A percentile compares a stretch with the other conserved stretches of the same genome.
Conservation (phyloP, 805 yeast genomes). For the Geotrichum ghanense region DNA sequence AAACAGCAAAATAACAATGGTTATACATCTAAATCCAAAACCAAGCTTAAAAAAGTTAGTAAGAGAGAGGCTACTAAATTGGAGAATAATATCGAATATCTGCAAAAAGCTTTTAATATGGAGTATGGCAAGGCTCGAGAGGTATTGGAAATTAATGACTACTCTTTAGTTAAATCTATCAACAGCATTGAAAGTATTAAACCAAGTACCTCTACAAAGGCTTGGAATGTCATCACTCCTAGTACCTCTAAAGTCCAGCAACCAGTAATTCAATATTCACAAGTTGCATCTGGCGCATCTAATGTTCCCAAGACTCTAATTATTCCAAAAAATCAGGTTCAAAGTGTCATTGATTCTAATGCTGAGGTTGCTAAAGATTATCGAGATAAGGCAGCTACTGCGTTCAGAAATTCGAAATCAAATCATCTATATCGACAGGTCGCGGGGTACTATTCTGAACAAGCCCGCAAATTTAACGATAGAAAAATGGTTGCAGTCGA, state of each 20-base stretch:
- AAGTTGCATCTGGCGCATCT: neutral
- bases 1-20: neutral
- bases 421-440: slow-evolving; percentile 15
- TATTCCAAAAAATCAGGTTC: neutral
- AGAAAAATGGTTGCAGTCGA: slow-evolving; percentile 3
- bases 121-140: neutral
- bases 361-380: slow-evolving; percentile 6
- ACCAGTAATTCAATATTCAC: neutral
- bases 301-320: neutral
- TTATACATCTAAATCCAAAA: neutral
- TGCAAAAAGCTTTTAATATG: neutral
- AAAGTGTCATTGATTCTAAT: slow-evolving; percentile 1
- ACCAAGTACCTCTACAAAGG: neutral
- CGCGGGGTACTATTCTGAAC: slow-evolving; percentile 13
- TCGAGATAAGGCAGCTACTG: slow-evolving; percentile 1
- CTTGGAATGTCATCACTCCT: neutral
- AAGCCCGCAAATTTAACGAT: slow-evolving; percentile 5
- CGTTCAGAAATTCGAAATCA: slow-evolving; percentile 10
- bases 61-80: neutral
- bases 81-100: neutral
- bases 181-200: neutral
- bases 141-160: neutral
- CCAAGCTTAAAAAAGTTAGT: neutral
- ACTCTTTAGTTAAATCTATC: neutral
- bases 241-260: neutral